Percentiles rank a stretch among this genome's conserved stretches.
Evolutionary conservation across 164 flowering plant species (phyloP).

Genomic region (Tinospora cordifolia): DNA sequence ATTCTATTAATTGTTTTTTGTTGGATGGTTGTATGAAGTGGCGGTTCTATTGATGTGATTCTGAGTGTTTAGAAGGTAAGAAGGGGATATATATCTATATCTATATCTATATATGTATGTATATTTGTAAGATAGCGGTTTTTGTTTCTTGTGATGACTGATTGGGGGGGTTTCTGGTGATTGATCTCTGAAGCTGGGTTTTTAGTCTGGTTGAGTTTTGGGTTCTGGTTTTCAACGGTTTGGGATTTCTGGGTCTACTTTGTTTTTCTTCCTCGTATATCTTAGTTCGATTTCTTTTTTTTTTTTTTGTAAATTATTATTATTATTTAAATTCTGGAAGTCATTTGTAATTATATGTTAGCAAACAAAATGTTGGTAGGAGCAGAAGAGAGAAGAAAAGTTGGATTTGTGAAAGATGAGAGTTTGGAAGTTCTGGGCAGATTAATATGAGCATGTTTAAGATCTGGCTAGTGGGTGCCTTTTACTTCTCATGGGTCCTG

Average conservation of each 20-base stretch:
- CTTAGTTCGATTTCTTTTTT: not conserved
- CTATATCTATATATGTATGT: too few relatives aligned
- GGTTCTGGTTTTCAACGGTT: conserved; percentile 9
- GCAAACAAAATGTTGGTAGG: not conserved
- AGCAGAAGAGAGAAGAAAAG: not conserved
- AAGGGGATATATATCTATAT: not conserved
- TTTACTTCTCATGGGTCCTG: conserved; percentile 1
- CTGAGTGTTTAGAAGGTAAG: not conserved
- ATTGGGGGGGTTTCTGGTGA: conserved; percentile 2
- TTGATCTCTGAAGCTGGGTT: conserved; percentile 22
- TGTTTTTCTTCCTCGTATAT: conserved; percentile 1
- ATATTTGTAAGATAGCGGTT: not conserved
- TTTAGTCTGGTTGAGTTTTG: conserved; percentile 9
- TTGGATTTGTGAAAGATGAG: not conserved
- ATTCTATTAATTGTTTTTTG: not conserved
- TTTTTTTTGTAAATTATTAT: not conserved
- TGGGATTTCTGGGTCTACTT: not conserved
- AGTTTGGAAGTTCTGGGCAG: not conserved
- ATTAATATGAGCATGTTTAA: conserved; percentile 18
- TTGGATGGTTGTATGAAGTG: not conserved
- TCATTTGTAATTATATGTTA: conserved; percentile 6
- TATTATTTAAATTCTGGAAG: conserved; percentile 6
- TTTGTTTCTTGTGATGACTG: conserved; percentile 5
- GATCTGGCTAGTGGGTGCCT: conserved; percentile 5
- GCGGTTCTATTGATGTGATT: not conserved